Conservation (phyloP, 331 rosid genomes). For the Quercus phellos region DNA sequence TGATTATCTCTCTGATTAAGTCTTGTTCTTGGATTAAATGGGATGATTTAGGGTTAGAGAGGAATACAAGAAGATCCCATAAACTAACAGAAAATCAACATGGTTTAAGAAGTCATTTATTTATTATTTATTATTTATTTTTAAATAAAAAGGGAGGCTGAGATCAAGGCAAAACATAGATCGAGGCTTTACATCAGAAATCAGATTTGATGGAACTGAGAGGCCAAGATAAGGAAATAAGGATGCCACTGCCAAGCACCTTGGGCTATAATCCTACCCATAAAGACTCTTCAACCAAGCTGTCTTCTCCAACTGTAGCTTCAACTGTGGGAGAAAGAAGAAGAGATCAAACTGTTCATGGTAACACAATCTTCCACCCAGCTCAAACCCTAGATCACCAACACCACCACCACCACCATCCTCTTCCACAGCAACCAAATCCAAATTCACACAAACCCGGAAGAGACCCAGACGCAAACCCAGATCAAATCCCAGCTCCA, state of each 20-base stretch:
- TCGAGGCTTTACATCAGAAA: conserved; percentile 13
- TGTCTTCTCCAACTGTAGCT: conserved; percentile 36
- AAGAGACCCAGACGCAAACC: conserved; percentile 45
- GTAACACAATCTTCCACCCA: conserved; percentile 26
- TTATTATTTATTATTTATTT: background rate
- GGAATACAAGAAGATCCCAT: conserved; percentile 23
- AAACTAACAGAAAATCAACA: conserved; percentile 18
- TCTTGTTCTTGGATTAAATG: conserved; percentile 21
- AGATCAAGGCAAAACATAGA: conserved; percentile 19
- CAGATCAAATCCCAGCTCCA: conserved; percentile 29
- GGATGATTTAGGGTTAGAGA: conserved; percentile 39
- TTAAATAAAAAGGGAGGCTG: conserved; percentile 7
- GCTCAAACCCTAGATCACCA: conserved; percentile 40
- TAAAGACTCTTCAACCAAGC: conserved; percentile 49
- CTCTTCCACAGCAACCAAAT: conserved; percentile 13
- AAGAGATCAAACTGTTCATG: conserved; percentile 28
- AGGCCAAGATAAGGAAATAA: conserved; percentile 47
- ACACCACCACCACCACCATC: conserved; percentile 17
- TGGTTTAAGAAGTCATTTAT: conserved; percentile 12
- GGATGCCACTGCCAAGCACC: conserved; percentile 52
- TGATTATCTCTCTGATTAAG: conserved; percentile 38
- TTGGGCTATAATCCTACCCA: conserved; percentile 45
- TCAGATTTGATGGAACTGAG: conserved; percentile 49
- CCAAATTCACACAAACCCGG: conserved; percentile 28
- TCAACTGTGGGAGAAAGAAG: conserved; percentile 27